These are phyloP conservation scores for Monascus ruber DNA, from an alignment of 2,329 filamentous ascomycete species.

Conservation along the genomic window DNA sequence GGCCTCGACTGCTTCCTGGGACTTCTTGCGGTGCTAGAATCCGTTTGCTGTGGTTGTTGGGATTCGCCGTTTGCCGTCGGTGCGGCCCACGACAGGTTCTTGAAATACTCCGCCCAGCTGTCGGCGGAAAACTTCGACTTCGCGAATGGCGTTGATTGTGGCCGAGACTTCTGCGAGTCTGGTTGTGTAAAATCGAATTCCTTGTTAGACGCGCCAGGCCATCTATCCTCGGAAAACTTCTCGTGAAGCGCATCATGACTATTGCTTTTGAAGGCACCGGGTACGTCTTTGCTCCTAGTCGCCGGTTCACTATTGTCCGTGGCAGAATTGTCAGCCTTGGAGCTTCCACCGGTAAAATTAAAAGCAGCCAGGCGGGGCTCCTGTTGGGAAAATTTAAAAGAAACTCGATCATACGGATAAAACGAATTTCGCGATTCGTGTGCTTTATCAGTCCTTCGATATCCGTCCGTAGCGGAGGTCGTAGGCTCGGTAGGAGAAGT, in stretches of 20 bases:
- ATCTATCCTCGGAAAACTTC: not conserved
- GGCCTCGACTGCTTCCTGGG: constrained; percentile 23
- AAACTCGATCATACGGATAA: not conserved
- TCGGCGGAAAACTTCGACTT: constrained; percentile 27
- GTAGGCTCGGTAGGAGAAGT: constrained; percentile 6
- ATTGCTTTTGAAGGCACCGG: not conserved
- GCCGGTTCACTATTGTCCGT: not conserved
- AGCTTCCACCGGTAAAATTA: not conserved
- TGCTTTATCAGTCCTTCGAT: constrained; percentile 1
- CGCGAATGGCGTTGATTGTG: constrained; percentile 20
- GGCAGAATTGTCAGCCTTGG: not conserved
- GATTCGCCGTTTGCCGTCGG: constrained; percentile 15
- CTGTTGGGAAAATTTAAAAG: not conserved
- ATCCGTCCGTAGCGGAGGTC: constrained; percentile 4
- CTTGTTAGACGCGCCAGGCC: constrained; percentile 4
- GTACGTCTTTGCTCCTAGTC: not conserved
- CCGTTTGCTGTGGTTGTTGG: constrained; percentile 12
- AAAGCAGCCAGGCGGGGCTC: not conserved
- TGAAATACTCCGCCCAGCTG: constrained; percentile 27
- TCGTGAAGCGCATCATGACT: not conserved
- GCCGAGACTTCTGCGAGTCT: constrained; percentile 8
- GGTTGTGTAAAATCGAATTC: constrained; percentile 8
- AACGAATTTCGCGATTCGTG: not conserved
- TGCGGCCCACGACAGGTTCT: constrained; percentile 21
- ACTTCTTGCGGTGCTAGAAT: constrained; percentile 17